Evolutionary conservation across 2,329 filamentous ascomycete species (phyloP).

Genomic region (Cordyceps cateniannulata): DNA sequence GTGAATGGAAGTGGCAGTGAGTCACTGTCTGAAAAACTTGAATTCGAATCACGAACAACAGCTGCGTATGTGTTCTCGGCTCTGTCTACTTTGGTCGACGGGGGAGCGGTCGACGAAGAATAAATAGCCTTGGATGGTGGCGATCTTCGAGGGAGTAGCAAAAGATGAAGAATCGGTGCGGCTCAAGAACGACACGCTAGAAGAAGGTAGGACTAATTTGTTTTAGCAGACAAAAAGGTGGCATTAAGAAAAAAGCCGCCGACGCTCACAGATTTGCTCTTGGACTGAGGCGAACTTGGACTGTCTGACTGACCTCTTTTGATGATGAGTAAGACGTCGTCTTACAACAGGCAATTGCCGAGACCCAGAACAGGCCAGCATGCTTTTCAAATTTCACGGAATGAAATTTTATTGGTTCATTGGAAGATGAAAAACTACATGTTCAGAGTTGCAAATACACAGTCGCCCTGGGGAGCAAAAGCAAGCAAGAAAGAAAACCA

Average conservation of each 20-base stretch:
- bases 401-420: no score
- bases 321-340: background rate
- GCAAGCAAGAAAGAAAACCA: no score
- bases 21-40: background rate
- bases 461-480: no score
- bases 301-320: background rate
- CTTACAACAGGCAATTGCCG: background rate
- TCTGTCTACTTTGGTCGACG: background rate
- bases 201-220: background rate
- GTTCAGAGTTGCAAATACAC: no score
- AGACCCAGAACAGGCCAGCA: background rate
- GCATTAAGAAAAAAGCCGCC: background rate
- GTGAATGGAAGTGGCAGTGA: background rate
- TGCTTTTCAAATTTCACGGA: no score
- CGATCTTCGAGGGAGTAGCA: background rate
- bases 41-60: background rate
- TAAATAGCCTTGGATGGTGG: background rate
- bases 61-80: background rate
- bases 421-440: no score
- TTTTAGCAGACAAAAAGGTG: background rate
- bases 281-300: background rate
- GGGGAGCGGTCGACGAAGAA: background rate
- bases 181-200: background rate
- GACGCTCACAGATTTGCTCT: background rate
- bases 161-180: background rate